Base-by-base conservation (phyloP, 495 filamentous ascomycete genomes). In the Penicillium turbatum region DNA sequence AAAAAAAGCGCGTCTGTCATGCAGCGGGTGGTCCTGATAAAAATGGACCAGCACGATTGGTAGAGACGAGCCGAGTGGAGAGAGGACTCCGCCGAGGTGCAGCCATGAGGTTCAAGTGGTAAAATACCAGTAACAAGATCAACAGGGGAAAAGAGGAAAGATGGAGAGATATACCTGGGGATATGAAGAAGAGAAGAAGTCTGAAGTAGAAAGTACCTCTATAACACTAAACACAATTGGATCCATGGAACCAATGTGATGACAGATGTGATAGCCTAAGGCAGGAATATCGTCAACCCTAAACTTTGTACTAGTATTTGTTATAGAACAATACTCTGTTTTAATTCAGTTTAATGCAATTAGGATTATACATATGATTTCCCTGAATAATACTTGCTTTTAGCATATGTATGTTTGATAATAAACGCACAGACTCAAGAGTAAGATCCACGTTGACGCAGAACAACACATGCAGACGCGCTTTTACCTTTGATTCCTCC, bases 401-500 rank as follows among this genome's bases (percentile, higher is more conserved):
- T 2, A 6, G 5, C 5, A 37, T 37, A 37, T 8, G 5, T 15
- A 37, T 37, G 35, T 27, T 43, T 43, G 40, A 27, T 15, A 15
- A 26, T 24, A 21, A 24, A 36, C 46, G 47, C 47, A 49, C 47
- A 49, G 47, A 49, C 47, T 30, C 12, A 13, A 24, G 27, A 30
- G 26, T 29, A 31, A 31, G 35, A 37, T 44, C 41, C 41, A 30
- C 41, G 41, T 44, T 44, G 41, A 44, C 19, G 38, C 32, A 35
- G 32, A 42, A 42, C 41, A 44, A 44, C 41, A 49, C 47, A 38
- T 49, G 47, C 47, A 49, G 47, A 49, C 47, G 34, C 47, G 47
- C 47, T 39, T 49, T 49, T 37, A 6, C 29, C 32, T 29, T 38
- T 36, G 47, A 16, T 26, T 39, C 24, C 32, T 38, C 15, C 35